Evolutionary conservation across 2,329 filamentous ascomycete species (phyloP).

Genomic region (Colletotrichum sp.): DNA sequence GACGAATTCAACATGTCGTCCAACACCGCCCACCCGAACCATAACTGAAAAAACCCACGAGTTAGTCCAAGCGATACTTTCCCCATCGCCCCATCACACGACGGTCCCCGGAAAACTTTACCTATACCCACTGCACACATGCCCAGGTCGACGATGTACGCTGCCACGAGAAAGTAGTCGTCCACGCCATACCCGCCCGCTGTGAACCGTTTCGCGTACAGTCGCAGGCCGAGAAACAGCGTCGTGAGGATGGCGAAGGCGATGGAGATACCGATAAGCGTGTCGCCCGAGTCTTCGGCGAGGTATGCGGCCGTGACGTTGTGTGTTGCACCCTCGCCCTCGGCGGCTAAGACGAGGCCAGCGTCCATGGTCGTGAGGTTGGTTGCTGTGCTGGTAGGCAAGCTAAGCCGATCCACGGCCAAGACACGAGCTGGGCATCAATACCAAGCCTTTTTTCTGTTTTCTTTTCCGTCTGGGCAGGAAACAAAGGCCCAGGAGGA

Average conservation of each 20-base stretch:
- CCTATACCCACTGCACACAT: slow-evolving; percentile 18
- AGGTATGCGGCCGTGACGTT: slow-evolving; percentile 4
- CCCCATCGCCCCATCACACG: neutral
- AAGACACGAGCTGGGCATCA: slow-evolving; percentile 10
- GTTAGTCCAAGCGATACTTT: neutral
- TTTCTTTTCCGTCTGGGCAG: neutral
- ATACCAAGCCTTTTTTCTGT: neutral
- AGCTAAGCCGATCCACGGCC: slow-evolving; percentile 17
- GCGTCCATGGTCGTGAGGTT: neutral
- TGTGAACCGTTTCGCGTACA: slow-evolving; percentile 14
- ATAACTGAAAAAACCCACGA: slow-evolving; percentile 19
- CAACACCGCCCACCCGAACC: slow-evolving; percentile 28
- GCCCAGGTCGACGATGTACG: slow-evolving; percentile 11
- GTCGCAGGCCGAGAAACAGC: slow-evolving; percentile 7
- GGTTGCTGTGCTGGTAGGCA: neutral
- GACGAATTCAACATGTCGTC: slow-evolving; percentile 25
- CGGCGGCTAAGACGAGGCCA: neutral
- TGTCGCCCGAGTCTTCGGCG: slow-evolving; percentile 11
- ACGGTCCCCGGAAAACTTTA: neutral
- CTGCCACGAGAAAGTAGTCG: slow-evolving; percentile 16
- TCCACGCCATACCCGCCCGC: slow-evolving; percentile 14
- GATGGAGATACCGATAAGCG: slow-evolving; percentile 26
- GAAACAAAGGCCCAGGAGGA: neutral
- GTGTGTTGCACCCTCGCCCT: neutral
- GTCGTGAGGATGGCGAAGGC: slow-evolving; percentile 12